Conservation (phyloP, 1,284 basidiomycete genomes). For the Fomitopsis palustris region DNA sequence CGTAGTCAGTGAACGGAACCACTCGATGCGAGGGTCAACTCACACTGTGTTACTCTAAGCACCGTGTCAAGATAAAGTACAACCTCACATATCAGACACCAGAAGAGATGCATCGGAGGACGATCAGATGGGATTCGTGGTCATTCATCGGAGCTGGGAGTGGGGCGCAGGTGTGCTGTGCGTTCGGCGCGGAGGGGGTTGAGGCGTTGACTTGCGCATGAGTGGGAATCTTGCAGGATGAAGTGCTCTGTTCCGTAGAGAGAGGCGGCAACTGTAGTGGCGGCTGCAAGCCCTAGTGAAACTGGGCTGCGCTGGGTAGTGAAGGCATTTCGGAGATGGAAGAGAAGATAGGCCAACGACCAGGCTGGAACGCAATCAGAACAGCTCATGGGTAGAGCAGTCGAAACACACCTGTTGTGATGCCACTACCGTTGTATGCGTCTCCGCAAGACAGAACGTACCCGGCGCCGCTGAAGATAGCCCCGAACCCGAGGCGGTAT, state of each 20-base stretch:
- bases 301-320: constrained; percentile 30
- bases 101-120: too few species aligned
- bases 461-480: constrained; percentile 42
- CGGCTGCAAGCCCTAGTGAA: constrained; percentile 32
- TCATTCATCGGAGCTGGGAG: too few species aligned
- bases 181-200: too few species aligned
- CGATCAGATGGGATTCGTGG: too few species aligned
- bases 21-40: too few species aligned
- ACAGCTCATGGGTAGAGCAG: neutral
- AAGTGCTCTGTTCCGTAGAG: constrained; percentile 45
- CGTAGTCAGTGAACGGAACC: too few species aligned
- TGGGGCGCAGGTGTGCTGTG: neutral
- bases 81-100: too few species aligned
- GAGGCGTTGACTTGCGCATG: neutral
- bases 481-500: constrained; percentile 39
- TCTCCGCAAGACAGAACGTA: constrained; percentile 41
- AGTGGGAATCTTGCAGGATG: constrained; percentile 13
- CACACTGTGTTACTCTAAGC: too few species aligned
- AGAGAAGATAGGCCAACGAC: constrained; percentile 43
- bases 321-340: constrained; percentile 35
- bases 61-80: too few species aligned
- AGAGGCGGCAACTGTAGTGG: constrained; percentile 30
- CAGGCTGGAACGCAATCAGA: constrained; percentile 31
- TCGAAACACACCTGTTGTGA: constrained; percentile 35
- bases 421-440: constrained; percentile 40